Conservation (phyloP, 1,139 yeast species). For the Nematodospora anomalae region DNA sequence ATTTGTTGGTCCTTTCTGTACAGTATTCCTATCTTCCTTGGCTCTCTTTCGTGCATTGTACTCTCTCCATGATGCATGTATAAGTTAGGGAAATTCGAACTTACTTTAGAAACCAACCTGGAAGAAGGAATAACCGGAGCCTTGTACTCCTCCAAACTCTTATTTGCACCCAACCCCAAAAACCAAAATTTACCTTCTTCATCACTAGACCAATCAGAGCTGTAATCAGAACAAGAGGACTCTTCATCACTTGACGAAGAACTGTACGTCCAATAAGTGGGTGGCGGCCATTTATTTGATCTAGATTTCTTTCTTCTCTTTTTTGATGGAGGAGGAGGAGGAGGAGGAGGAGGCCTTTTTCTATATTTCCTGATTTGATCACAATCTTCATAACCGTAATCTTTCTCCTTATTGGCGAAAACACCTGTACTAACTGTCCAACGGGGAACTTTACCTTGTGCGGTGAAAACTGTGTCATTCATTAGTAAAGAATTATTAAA, state of each 20-base stretch:
- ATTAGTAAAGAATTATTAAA: conserved; percentile 1
- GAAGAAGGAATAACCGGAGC: conserved; percentile 3
- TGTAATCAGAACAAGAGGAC: conserved; percentile 1
- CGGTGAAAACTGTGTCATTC: conserved; percentile 2
- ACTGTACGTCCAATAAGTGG: not conserved
- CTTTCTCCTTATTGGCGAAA: conserved; percentile 12
- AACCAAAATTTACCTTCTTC: conserved; percentile 11
- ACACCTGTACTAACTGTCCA: conserved; percentile 14
- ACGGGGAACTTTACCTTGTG: conserved; percentile 6
- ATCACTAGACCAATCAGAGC: conserved; percentile 4
- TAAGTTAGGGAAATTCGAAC: conserved; percentile 3
- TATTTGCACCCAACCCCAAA: conserved; percentile 5
- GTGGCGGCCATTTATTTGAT: not conserved
- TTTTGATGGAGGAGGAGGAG: too few relatives aligned
- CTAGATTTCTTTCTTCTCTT: not conserved
- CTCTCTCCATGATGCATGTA: conserved; percentile 4
- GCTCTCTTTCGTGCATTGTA: too few relatives aligned
- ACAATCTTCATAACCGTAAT: conserved; percentile 5
- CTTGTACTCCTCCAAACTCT: not conserved
- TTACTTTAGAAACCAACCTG: conserved; percentile 7
- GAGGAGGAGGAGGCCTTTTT: conserved; percentile 5
- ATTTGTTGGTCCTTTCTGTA: too few relatives aligned
- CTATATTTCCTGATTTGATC: conserved; percentile 4
- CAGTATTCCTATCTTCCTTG: too few relatives aligned
- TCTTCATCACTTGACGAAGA: not conserved